Percentiles rank a stretch among this genome's conserved stretches.
These are phyloP conservation scores for Trichosphaerium sp. DNA, from an alignment of 78 protist genomes.

Conservation along the genomic window DNA sequence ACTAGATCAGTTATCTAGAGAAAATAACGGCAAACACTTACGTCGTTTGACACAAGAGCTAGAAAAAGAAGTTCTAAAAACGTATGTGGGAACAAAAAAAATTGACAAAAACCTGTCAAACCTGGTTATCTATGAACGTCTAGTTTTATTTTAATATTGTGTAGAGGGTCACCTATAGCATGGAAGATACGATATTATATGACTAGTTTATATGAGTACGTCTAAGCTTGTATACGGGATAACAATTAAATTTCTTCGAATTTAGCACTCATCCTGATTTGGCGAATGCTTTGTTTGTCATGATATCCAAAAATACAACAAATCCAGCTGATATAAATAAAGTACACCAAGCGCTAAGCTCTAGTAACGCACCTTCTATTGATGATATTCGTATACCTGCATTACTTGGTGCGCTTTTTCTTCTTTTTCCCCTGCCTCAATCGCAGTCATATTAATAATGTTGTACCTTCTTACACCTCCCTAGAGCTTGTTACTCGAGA, in stretches of 20 bases:
- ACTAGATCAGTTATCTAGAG: not conserved
- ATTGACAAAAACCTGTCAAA: not conserved
- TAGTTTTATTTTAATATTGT: too few relatives aligned
- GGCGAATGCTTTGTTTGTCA: too few relatives aligned
- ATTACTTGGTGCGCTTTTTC: not conserved
- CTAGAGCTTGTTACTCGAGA: constrained; percentile 12
- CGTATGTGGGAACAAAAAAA: not conserved
- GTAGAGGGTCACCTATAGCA: too few relatives aligned
- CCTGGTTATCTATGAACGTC: not conserved
- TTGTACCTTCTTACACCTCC: constrained; percentile 24
- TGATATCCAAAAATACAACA: too few relatives aligned
- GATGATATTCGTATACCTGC: constrained; percentile 25
- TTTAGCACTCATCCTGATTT: too few relatives aligned
- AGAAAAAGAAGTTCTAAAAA: constrained; percentile 19
- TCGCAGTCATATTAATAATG: constrained; percentile 15
- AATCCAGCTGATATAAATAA: constrained; percentile 2
- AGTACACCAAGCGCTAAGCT: constrained; percentile 11
- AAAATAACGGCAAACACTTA: constrained; percentile 20
- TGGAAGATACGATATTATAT: too few relatives aligned
- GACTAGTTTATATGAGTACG: too few relatives aligned
- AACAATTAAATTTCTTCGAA: too few relatives aligned
- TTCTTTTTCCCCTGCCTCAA: constrained; percentile 22
- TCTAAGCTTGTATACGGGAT: too few relatives aligned
- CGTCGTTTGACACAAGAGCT: constrained; percentile 37
- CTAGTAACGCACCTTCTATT: constrained; percentile 18